Conservation (phyloP, 2,329 filamentous ascomycete genomes). For the Penicillium nordicum region DNA sequence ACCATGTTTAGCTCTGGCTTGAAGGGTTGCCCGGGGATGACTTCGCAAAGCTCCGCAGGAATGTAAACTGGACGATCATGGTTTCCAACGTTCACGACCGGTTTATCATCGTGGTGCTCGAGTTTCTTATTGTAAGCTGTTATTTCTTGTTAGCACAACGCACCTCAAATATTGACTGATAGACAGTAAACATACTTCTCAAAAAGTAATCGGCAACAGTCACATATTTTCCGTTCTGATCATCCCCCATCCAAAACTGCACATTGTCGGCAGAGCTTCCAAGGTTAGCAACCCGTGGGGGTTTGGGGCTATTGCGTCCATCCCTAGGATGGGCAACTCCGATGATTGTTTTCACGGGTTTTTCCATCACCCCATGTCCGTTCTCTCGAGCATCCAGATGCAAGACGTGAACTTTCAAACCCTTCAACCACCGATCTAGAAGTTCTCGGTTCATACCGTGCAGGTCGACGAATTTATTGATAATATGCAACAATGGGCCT, state of each 20-base stretch:
- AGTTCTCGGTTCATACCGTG: background rate
- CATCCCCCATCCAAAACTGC: constrained; percentile 8
- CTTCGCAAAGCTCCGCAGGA: constrained; percentile 60
- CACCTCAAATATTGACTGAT: background rate
- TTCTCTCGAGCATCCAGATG: constrained; percentile 4
- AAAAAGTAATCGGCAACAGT: constrained; percentile 23
- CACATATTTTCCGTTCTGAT: constrained; percentile 10
- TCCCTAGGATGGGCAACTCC: constrained; percentile 12
- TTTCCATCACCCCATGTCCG: background rate
- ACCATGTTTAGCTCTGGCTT: constrained; percentile 53
- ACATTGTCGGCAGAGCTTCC: constrained; percentile 12
- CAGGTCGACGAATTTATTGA: no score
- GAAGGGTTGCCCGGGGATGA: constrained; percentile 61
- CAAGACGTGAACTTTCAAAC: constrained; percentile 11
- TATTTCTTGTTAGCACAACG: background rate
- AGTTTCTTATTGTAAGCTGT: constrained; percentile 37
- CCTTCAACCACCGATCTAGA: constrained; percentile 12
- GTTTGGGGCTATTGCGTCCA: background rate
- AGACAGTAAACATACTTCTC: constrained; percentile 11
- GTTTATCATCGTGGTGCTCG: constrained; percentile 36
- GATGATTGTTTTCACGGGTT: constrained; percentile 8
- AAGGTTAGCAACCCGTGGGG: background rate
- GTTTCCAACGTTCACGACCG: constrained; percentile 64
- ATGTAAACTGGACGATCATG: constrained; percentile 56
- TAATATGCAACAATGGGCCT: background rate